Base-by-base conservation (phyloP, 2,329 filamentous ascomycete species). In the Aspergillus fumigatiaffinis region DNA sequence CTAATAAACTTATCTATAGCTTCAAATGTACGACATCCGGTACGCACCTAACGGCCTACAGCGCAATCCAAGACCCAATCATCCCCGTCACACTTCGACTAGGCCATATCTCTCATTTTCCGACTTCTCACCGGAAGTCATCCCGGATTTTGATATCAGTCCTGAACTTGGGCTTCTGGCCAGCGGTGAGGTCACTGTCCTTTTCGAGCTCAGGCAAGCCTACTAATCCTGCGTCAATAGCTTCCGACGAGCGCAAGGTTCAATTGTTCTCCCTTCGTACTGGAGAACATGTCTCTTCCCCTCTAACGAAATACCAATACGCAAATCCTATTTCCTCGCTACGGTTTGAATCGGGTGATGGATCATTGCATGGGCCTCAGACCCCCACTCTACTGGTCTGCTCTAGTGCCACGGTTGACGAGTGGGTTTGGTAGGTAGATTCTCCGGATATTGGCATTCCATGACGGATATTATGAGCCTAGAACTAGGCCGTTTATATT, bases 1-100 rank as follows among this genome's bases (percentile, higher is more conserved):
- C 42, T 49, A 10, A 42, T 21, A 9, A 7, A 29, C 6, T 17
- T 38, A 38, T 17, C 14, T 38, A 41, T 59, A 77, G 75, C 65
- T 77, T 21, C 66, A 70, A 60, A 76, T 77, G 70, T 77, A 77
- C 55, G 75, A 77, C 55, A 65, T 77, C 28, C 74, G 75, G 23
- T 76, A 67, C 54, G 62, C 71, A 2, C 62, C 68, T 2, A 68
- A 66, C 38, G 61, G 62, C 32, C 58, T 69, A 5, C 61, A 72
- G 49, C 59, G 54, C 23, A 66, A 66, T 20, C 69, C 68, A 6
- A 68, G 67, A 29, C 70, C 71, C 21, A 67, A 66, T 23, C 57
- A 56, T n/a, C 58, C 52, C 38, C 53, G 54, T 7, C 69, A 73
- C 49, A 67, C 63, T 12, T 69, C 68, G 6, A 72, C 69, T 7